Evolutionary conservation across 768 basidiomycete genomes (phyloP).

Genomic region (Postia placenta): DNA sequence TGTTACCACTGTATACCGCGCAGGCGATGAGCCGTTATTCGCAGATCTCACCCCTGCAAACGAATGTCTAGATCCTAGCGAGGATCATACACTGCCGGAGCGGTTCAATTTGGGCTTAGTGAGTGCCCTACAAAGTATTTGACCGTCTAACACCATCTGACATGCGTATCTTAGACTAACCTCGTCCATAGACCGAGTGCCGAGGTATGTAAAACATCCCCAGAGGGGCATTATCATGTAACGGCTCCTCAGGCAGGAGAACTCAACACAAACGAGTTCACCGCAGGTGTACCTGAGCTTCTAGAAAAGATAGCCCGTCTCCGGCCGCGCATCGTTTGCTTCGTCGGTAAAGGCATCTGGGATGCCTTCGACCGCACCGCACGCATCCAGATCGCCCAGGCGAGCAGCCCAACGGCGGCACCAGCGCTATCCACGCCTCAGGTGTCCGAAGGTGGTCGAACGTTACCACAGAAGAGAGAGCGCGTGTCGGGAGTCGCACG

Average conservation of each 20-base stretch:
- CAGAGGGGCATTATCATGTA: not conserved
- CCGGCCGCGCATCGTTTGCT: constrained; percentile 65
- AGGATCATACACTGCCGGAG: constrained; percentile 57
- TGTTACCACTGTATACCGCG: not conserved
- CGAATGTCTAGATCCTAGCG: constrained; percentile 60
- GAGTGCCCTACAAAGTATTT: constrained; percentile 17
- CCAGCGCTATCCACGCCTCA: not conserved
- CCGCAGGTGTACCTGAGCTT: constrained; percentile 47
- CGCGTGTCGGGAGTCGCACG: no score
- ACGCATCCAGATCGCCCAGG: not conserved
- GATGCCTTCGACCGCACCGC: constrained; percentile 23
- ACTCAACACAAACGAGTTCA: constrained; percentile 46
- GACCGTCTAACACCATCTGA: no score
- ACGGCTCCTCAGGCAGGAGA: constrained; percentile 34
- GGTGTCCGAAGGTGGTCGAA: not conserved
- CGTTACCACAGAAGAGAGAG: no score
- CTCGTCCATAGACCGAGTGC: constrained; percentile 64
- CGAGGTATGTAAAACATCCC: constrained; percentile 37
- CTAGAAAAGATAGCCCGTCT: constrained; percentile 51
- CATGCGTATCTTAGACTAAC: constrained; percentile 60
- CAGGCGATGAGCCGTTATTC: not conserved
- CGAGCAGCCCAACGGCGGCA: not conserved
- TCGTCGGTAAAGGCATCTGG: constrained; percentile 74
- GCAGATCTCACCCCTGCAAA: not conserved
- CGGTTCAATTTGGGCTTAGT: constrained; percentile 63